Conservation (phyloP, 305 asterid species). For the Plantago lanceolata region DNA sequence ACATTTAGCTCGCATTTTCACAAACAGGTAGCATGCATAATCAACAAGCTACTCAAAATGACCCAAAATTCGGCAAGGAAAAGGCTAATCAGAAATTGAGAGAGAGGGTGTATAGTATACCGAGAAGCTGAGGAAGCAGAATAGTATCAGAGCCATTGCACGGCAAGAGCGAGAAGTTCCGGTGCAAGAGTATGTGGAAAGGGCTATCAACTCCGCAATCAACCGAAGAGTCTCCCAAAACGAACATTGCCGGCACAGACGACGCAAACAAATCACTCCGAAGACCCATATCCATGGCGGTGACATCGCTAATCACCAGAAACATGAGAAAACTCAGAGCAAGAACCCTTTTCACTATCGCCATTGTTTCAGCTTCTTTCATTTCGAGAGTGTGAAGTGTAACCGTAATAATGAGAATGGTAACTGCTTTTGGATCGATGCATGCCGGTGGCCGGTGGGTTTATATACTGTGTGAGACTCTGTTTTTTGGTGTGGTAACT, state of each 20-base stretch:
- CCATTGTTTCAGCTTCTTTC: slow-evolving; percentile 27
- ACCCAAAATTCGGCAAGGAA: not conserved
- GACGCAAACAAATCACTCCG: slow-evolving; percentile 22
- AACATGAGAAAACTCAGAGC: slow-evolving; percentile 17
- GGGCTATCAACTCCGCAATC: slow-evolving; percentile 68
- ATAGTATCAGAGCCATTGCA: slow-evolving; percentile 59
- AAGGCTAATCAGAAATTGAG: slow-evolving; percentile 1
- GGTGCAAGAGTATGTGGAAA: slow-evolving; percentile 33
- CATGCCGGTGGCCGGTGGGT: no score
- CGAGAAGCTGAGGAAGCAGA: slow-evolving; percentile 61
- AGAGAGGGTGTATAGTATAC: slow-evolving; percentile 37
- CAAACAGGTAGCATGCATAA: no score
- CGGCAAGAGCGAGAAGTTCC: slow-evolving; percentile 42
- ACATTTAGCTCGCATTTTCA: no score
- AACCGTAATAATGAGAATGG: no score
- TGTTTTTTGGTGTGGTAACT: slow-evolving; percentile 21
- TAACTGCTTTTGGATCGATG: no score
- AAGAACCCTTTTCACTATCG: slow-evolving; percentile 9
- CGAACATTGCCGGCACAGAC: slow-evolving; percentile 41
- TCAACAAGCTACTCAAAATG: no score
- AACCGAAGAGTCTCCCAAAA: slow-evolving; percentile 64
- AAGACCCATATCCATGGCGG: slow-evolving; percentile 24
- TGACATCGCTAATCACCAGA: slow-evolving; percentile 11
- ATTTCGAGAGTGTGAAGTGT: not conserved
- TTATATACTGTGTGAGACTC: not conserved